Evolutionary conservation across 768 basidiomycete genomes (phyloP).

Genomic region (Hericium coralloides): DNA sequence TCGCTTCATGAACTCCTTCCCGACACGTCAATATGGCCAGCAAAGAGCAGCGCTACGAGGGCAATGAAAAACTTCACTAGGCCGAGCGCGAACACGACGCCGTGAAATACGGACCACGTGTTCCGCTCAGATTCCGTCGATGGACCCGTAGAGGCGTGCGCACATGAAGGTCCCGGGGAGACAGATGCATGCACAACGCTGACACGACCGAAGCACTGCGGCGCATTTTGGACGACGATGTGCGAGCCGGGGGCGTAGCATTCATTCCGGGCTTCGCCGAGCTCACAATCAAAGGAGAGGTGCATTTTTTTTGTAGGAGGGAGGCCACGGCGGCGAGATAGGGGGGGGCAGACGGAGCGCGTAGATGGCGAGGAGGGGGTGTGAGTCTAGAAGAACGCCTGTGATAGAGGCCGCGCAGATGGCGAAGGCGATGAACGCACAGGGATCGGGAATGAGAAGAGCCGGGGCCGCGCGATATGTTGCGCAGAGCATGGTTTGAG

Average conservation of each 20-base stretch:
- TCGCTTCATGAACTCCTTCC: slow-evolving; percentile 48
- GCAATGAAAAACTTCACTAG: slow-evolving; percentile 49
- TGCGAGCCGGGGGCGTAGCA: slow-evolving; percentile 48
- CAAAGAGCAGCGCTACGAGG: slow-evolving; percentile 48
- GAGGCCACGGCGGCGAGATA: slow-evolving; percentile 42
- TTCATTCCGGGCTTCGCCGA: slow-evolving; percentile 60
- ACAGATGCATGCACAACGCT: slow-evolving; percentile 51
- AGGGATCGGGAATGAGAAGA: slow-evolving; percentile 49
- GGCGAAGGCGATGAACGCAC: slow-evolving; percentile 46
- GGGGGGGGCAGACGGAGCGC: slow-evolving; percentile 55
- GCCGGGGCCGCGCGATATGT: slow-evolving; percentile 59
- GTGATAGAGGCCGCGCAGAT: slow-evolving; percentile 47
- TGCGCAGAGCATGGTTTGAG: slow-evolving; percentile 17
- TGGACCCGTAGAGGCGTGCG: slow-evolving; percentile 52
- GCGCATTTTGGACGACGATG: slow-evolving; percentile 48
- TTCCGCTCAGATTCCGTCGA: slow-evolving; percentile 45
- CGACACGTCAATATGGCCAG: slow-evolving; percentile 62
- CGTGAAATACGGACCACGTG: slow-evolving; percentile 39
- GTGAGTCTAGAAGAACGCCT: slow-evolving; percentile 56
- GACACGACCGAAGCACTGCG: slow-evolving; percentile 61
- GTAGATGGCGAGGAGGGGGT: slow-evolving; percentile 60
- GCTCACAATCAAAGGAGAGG: slow-evolving; percentile 56
- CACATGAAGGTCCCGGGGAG: slow-evolving; percentile 44
- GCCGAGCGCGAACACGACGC: slow-evolving; percentile 44
- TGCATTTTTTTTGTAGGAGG: slow-evolving; percentile 48